phyloP scores from a whole-genome alignment of 441 rosid species.

The Pelargonium australe region DNA sequence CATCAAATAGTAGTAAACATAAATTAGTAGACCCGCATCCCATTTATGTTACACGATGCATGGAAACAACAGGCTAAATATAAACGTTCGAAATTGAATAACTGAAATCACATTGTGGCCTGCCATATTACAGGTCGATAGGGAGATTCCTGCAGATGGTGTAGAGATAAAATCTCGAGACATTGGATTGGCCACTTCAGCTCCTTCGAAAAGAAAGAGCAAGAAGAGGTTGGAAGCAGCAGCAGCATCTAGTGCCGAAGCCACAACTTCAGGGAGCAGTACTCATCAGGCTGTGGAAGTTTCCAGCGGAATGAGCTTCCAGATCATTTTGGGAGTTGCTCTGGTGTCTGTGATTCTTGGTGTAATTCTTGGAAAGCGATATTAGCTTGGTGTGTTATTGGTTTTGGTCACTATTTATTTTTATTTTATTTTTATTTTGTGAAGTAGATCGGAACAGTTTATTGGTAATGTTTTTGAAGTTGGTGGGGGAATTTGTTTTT shows the following conservation, averaged over 20 bases:
- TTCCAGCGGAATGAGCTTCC: slow-evolving; percentile 39
- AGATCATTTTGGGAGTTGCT: slow-evolving; percentile 60
- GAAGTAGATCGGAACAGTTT: slow-evolving; percentile 21
- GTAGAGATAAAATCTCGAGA: slow-evolving; percentile 77
- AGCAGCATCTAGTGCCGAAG: slow-evolving; percentile 10
- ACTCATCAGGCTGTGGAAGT: slow-evolving; percentile 26
- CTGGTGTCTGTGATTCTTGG: slow-evolving; percentile 68
- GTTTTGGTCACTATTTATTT: slow-evolving; percentile 18
- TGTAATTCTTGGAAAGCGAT: slow-evolving; percentile 67
- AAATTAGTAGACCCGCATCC: background rate
- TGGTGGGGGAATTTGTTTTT: slow-evolving; percentile 33
- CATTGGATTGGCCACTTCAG: slow-evolving; percentile 39
- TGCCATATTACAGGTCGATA: slow-evolving; percentile 37
- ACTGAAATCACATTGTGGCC: background rate
- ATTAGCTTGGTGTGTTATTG: slow-evolving; percentile 36
- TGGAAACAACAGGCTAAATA: background rate
- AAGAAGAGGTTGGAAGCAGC: slow-evolving; percentile 67
- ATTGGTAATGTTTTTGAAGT: slow-evolving; percentile 19
- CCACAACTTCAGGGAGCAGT: slow-evolving; percentile 33
- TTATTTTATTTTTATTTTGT: slow-evolving; percentile 14
- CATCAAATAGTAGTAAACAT: background rate
- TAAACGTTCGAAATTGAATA: slow-evolving; percentile 4
- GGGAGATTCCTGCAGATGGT: slow-evolving; percentile 14
- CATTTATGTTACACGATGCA: background rate
- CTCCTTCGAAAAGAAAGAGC: slow-evolving; percentile 72